Conservation (phyloP, 768 basidiomycete species). For the Kwoniella bestiolae region DNA sequence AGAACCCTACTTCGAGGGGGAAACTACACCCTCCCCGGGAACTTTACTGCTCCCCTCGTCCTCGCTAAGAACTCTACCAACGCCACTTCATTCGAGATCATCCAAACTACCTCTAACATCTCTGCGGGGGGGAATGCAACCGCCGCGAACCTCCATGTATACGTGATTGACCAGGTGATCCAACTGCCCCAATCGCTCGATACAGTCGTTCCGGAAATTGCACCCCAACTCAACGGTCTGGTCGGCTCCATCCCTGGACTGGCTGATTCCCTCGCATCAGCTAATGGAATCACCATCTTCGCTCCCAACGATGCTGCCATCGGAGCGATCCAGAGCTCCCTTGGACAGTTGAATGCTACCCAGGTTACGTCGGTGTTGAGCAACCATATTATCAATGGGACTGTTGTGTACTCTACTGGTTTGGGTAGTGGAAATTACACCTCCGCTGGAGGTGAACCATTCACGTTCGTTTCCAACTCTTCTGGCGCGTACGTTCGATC, state of each 20-base stretch:
- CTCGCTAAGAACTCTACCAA: constrained; percentile 44
- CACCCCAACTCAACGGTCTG: constrained; percentile 61
- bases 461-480: constrained; percentile 64
- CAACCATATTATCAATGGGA: constrained; percentile 77
- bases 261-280: constrained; percentile 58
- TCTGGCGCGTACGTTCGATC: constrained; percentile 66
- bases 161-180: constrained; percentile 59
- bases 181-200: constrained; percentile 63
- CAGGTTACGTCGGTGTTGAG: constrained; percentile 61
- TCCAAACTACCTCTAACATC: constrained; percentile 62
- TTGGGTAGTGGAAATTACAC: constrained; percentile 60
- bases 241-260: constrained; percentile 57
- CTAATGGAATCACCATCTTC: constrained; percentile 70
- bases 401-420: constrained; percentile 67
- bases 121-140: constrained; percentile 33
- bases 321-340: constrained; percentile 55
- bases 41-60: constrained; percentile 54
- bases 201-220: constrained; percentile 58
- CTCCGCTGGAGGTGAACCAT: constrained; percentile 66
- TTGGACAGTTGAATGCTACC: constrained; percentile 61
- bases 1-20: constrained; percentile 67
- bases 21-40: constrained; percentile 66
- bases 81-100: constrained; percentile 61
- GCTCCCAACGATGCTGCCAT: constrained; percentile 67
- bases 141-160: constrained; percentile 54